Base-by-base conservation (phyloP, 768 basidiomycete species). In the Pleurotus ostreatus region DNA sequence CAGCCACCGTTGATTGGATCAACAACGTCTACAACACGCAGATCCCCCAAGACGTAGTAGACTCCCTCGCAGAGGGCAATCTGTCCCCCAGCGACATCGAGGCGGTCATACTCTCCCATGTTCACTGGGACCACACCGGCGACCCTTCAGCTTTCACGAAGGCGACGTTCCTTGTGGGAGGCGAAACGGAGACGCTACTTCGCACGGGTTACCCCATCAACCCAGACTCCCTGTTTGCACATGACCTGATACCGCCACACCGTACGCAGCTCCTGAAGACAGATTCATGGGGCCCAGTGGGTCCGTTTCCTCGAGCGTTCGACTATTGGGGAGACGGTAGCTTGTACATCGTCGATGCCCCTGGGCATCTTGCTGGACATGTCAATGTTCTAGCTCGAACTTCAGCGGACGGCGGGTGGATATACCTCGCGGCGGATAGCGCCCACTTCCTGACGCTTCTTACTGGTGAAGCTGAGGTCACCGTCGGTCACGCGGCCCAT, bases 281-380 rank as follows among this genome's bases (percentile, higher is more conserved):
- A 37, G 57, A 61, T 2, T 71, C 70, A 1, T 71, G 75, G 67
- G 62, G 61, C 26, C 68, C 78, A 26, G 63, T 84, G 43, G 81
- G 80, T 0, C 79, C 79, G 0, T 83, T 81, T 63, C 77, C 79
- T 25, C 72, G 63, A 22, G 78, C 79, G 4, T 60, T 77, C 18
- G 82, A 86, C 66, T 78, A 74, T 61, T 83, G 77, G 59, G 75
- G 75, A 18, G 84, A 87, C 58, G 84, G 83, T 5, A 81, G 78
- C 60, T 63, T 84, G 38, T 85, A 81, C 60, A 71, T 86, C 58
- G 62, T 85, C 56, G 79, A 85, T 61, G 75, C 82, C 1, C 74
- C 82, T 1, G 83, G 84, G 0, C 84, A 86, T 63, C 62, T 82
- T 25, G 65, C 70, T 1, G 84, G 85, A 0, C 83, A 86, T 55